Evolutionary conservation across 1,284 basidiomycete genomes (phyloP), one percentile per base, ranked within the genome.

Genomic region (Apiotrichum domesticum): DNA sequence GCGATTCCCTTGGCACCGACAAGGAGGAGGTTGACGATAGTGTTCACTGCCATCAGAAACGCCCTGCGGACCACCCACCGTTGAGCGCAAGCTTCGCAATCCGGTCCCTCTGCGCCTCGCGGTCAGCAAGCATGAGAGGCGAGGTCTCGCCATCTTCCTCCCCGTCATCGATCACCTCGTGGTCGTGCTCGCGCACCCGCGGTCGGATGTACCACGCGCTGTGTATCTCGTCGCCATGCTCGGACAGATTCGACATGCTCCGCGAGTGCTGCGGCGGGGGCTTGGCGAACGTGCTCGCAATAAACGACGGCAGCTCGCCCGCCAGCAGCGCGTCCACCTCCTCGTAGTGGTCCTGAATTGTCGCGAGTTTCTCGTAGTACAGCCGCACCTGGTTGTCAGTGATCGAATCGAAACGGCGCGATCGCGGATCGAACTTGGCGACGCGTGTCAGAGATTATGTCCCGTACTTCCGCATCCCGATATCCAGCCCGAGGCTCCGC

Each of bases 1-100:
- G 81, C 81, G 0, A 79, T 63, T 11, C 74, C 77, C 63, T 83
- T 83, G 4, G 77, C 78, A 2, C 64, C 74, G 5, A 82, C 76
- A 3, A 83, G 74, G 2, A 80, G 15, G 49, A 81, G 58, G 60
- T 82, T 82, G 61, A 81, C 72, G 14, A 67, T 48, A 5, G 75
- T 74, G 58, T 78, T 77, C 51, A 77, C 75, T 76, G 57, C 3
- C 2, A 32, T 63, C n/a, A 58, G 52, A 13, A 13, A 39, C 49
- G 5, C 9, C 35, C 10, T 2, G 35, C 14, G 4, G 4, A 14
- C 2, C 3, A 35, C 70, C 54, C 44, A 74, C 77, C 65, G 52
- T 75, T 74, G 33, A 77, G 51, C 13, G 72, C 73, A 2, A 75
- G 45, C 33, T 46, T 63, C 1, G 72, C 73, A 8, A 71, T 46